phyloP scores from a whole-genome alignment of 1,284 basidiomycete species.

The Heterobasidion occidentale region DNA sequence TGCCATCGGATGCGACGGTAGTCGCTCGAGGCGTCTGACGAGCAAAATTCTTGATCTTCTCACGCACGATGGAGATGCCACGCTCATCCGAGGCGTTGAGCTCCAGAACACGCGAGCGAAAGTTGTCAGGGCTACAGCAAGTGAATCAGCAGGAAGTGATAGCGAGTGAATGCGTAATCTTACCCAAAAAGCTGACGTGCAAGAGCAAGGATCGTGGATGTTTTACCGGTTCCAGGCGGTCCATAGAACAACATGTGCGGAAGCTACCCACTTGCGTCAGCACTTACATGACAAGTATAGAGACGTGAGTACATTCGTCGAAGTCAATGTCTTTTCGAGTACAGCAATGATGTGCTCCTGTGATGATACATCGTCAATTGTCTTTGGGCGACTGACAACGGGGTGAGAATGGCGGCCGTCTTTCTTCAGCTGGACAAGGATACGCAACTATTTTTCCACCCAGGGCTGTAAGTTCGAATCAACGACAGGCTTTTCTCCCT shows the following conservation, averaged over 20 bases:
- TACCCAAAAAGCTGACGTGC: conserved; percentile 93
- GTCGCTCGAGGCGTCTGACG: conserved; percentile 87
- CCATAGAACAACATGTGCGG: conserved; percentile 99
- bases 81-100: conserved; percentile 99
- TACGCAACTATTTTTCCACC: conserved; percentile 92
- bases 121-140: conserved; percentile 83
- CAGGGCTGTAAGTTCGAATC: conserved; percentile 81
- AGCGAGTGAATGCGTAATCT: conserved; percentile 15
- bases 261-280: conserved; percentile 48
- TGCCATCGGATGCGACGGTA: conserved; percentile 68
- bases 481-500: conserved; percentile 29
- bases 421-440: background rate
- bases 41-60: conserved; percentile 99
- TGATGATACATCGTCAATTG: conserved; percentile 94
- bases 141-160: conserved; percentile 1
- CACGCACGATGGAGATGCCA: conserved; percentile 93
- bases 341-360: conserved; percentile 96
- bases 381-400: conserved; percentile 79
- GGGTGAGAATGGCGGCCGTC: conserved; percentile 1
- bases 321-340: conserved; percentile 83
- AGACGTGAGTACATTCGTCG: conserved; percentile 70
- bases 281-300: conserved; percentile 1
- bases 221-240: conserved; percentile 98
- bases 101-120: conserved; percentile 89
- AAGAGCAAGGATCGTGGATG: conserved; percentile 94